Evolutionary conservation across 2,329 filamentous ascomycete species (phyloP), one percentile per base, ranked within the genome.

Genomic region (Pseudohalonectria lignicola): DNA sequence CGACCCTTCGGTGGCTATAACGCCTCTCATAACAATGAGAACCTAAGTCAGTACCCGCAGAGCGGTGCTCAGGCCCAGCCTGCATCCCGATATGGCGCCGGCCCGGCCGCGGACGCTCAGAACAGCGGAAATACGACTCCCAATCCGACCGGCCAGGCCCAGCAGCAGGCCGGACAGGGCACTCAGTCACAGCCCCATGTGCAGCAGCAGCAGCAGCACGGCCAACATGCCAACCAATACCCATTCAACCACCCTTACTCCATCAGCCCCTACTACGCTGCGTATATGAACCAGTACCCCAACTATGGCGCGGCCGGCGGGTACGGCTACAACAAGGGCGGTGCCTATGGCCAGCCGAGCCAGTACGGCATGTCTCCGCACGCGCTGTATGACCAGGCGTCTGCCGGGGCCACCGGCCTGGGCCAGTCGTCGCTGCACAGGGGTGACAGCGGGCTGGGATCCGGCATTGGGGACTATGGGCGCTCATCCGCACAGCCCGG

Each of bases 91-190:
- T 80, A 79, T 32, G 69, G 70, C 21, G 66, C 64, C 46, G 66
- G 64, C 34, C 61, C 67, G 19, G 48, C 42, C 7, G 37, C 48
- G 45, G 86, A 94, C 39, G 73, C 75, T 44, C 84, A 87, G 52
- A 86, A 82, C 64, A 94, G 86, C 56, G 90, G 87, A 32, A 82
- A 92, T 58, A 90, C 82, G 51, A 95, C 88, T 3, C 88, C 90
- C 26, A 92, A 93, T 63, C 87, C 88, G 20, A 71, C 80, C 30
- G 62, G 64, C 10, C 72, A 74, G 53, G 63, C 62, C 34, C 72
- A 74, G 50, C 63, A 62, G 44, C 65, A 63, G 31, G 56, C 56
- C 49, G 44, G 52, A 48, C 48, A 53, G 40, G 60, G 60, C 44
- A 51, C 55, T 2, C 62, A 65, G 43, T 53, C 59, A 3, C 58